Base-by-base conservation (phyloP, 768 basidiomycete genomes). In the Strobilomyces confusus region DNA sequence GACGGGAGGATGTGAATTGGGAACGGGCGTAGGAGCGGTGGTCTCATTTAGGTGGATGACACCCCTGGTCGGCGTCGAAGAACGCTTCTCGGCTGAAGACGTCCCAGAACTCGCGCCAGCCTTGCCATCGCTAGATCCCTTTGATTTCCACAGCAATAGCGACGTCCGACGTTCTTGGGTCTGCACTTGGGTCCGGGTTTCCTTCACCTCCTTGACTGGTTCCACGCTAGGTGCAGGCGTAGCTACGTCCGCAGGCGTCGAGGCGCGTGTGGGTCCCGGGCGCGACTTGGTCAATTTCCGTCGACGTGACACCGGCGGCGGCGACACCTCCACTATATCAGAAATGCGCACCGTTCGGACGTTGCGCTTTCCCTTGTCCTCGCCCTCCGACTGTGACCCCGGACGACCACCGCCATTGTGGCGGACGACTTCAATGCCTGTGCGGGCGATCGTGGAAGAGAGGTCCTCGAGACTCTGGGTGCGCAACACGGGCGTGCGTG, bases 401-500 rank as follows among this genome's bases (percentile, higher is more conserved):
- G 12, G 8, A 22, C 32, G 11, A 1, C 37, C 50, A 2, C 38
- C 42, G 4, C 23, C n/a, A 11, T 34, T 19, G 7, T 41, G 49
- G 17, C 17, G 48, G 6, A 52, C 41, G 15, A 44, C 51, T 4
- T 60, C 63, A 22, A 60, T 58, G 2, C 63, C 64, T 0, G 61
- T 67, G 5, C 63, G 55, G 11, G 48, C 19, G 12, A 62, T 59
- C 15, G 63, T 49, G 2, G 64, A 62, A 13, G 60, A 55, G 25
- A 66, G 52, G 17, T 63, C 51, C 22, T 66, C 65, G 25, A 66
- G 61, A 22, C 65, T 66, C 13, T 66, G 54, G 0, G 65, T 67
- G 37, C 42, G 59, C 38, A 44, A 3, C 14, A 34, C 40, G 12
- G 64, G 25, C 9, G 45, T 19, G 14, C 23, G 41, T 3, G 33